phyloP scores from a whole-genome alignment of 495 filamentous ascomycete species.

The Aspergillus taichungensis region DNA sequence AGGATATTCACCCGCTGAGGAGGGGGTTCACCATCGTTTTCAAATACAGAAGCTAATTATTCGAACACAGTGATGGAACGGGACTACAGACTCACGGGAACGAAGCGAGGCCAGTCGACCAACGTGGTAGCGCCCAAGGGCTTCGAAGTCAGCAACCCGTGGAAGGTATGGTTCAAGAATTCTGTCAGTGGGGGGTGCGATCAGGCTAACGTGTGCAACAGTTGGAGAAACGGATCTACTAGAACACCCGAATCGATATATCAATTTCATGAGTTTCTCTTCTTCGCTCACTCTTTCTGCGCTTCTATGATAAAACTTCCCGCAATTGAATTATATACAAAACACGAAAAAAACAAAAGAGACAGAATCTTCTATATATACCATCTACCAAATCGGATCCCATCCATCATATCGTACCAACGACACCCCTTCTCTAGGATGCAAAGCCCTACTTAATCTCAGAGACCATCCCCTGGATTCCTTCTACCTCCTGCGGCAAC shows the following conservation, averaged over 20 bases:
- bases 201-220: conserved; percentile 10
- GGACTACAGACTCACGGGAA: conserved; percentile 82
- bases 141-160: conserved; percentile 92
- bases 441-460: conserved; percentile 30
- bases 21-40: too few species aligned
- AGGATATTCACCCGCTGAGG: too few species aligned
- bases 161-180: conserved; percentile 56
- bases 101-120: conserved; percentile 75
- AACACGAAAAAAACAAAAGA: neutral
- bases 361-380: conserved; percentile 15
- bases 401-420: too few species aligned
- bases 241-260: conserved; percentile 11
- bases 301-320: conserved; percentile 13
- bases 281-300: conserved; percentile 6
- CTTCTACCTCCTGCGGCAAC: conserved; percentile 39
- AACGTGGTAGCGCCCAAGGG: conserved; percentile 68
- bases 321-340: conserved; percentile 2
- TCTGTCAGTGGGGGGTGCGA: too few species aligned
- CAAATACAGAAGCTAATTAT: conserved; percentile 3
- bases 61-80: conserved; percentile 81
- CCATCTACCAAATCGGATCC: conserved; percentile 1
- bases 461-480: conserved; percentile 39
- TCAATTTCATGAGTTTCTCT: conserved; percentile 5
- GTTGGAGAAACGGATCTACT: conserved; percentile 37
- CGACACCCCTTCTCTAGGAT: neutral